Evolutionary conservation across 345 rosid genomes (phyloP).

Genomic region (Hypericum perforatum): DNA sequence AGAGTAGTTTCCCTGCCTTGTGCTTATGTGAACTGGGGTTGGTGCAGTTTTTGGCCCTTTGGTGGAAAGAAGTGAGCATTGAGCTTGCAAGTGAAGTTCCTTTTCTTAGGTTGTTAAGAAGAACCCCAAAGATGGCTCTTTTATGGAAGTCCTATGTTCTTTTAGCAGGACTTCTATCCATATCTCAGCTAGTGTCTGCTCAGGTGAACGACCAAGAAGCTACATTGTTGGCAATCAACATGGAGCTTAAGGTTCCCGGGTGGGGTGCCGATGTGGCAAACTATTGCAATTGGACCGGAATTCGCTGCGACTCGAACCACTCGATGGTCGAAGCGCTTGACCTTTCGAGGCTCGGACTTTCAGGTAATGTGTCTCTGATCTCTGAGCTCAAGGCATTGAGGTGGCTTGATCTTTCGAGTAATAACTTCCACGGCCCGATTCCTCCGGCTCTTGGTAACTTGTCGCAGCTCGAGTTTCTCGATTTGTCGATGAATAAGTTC

Average conservation of each 20-base stretch:
- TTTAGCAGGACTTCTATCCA: slow-evolving; percentile 46
- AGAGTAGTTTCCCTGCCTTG: too few species aligned
- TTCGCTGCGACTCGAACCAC: slow-evolving; percentile 50
- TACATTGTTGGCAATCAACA: slow-evolving; percentile 49
- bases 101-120: neutral
- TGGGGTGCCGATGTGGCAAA: slow-evolving; percentile 63
- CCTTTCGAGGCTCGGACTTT: slow-evolving; percentile 69
- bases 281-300: slow-evolving; percentile 73
- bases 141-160: slow-evolving; percentile 32
- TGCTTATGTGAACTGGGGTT: neutral
- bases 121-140: slow-evolving; percentile 28
- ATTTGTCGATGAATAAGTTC: slow-evolving; percentile 5
- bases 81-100: neutral
- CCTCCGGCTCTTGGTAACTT: slow-evolving; percentile 20
- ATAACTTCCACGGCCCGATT: slow-evolving; percentile 14
- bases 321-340: slow-evolving; percentile 63
- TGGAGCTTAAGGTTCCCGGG: slow-evolving; percentile 66
- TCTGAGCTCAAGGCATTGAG: slow-evolving; percentile 32
- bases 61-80: slow-evolving; percentile 8
- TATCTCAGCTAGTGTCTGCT: slow-evolving; percentile 32
- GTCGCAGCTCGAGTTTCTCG: slow-evolving; percentile 10
- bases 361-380: slow-evolving; percentile 60
- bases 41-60: slow-evolving; percentile 13
- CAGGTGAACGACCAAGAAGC: slow-evolving; percentile 40
- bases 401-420: slow-evolving; percentile 25